Conservation (phyloP, 306 rosid genomes). For the apple (Malus domestica) region DNA sequence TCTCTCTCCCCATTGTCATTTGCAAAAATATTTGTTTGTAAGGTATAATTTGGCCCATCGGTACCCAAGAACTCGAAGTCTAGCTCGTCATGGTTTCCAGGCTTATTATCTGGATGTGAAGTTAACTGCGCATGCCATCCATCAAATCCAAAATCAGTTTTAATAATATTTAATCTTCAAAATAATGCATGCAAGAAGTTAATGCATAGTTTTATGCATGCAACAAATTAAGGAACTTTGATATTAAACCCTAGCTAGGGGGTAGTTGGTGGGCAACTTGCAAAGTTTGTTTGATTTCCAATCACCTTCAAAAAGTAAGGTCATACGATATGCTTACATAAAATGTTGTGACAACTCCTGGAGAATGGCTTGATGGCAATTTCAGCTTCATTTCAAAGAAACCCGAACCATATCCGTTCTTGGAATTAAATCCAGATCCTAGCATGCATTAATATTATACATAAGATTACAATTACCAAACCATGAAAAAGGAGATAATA, state of each 20-base stretch:
- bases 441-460: background rate
- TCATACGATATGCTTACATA: constrained; percentile 11
- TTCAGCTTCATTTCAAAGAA: constrained; percentile 35
- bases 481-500: too few relatives aligned
- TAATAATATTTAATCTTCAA: background rate
- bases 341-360: constrained; percentile 32
- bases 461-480: background rate
- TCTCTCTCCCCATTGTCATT: constrained; percentile 18
- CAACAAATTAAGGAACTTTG: too few relatives aligned
- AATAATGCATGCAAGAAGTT: background rate
- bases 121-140: background rate
- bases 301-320: too few relatives aligned
- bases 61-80: constrained; percentile 21
- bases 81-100: constrained; percentile 8
- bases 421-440: constrained; percentile 41
- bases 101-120: background rate
- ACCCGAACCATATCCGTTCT: constrained; percentile 39
- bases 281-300: too few relatives aligned
- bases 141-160: background rate
- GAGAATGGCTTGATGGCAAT: constrained; percentile 29
- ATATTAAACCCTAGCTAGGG: too few relatives aligned
- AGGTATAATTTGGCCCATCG: background rate
- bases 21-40: constrained; percentile 15
- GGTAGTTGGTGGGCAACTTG: too few relatives aligned
- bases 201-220: too few relatives aligned